Evolutionary conservation across 2,329 filamentous ascomycete genomes (phyloP), one percentile per base, ranked within the genome.

Genomic region (Venturia pyrina): DNA sequence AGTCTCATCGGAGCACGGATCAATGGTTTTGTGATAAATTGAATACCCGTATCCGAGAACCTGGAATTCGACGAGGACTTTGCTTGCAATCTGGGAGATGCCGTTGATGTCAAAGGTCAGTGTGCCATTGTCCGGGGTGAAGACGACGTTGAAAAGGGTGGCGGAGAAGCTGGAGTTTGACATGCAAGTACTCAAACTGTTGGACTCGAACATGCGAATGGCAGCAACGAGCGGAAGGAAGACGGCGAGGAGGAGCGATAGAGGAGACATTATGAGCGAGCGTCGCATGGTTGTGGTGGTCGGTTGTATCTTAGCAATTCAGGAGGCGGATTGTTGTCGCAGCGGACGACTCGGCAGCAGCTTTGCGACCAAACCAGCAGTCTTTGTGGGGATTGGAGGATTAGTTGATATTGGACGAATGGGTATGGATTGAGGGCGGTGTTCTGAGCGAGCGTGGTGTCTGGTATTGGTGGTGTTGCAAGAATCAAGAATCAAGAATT

Each of bases 151-250:
- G 85, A 97, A 96, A 67, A 95, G 83, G 71, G 89, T 92, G 71
- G 93, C 92, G 5, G 90, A 89, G 87, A 97, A 96, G 73, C 87
- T 88, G 37, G 90, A 93, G 77, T 93, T 88, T 67, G 86, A 81
- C 82, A 93, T 89, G 78, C 93, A 97, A 60, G 89, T 84, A 76
- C 90, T 92, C 70, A 97, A 84, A 34, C 93, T 96, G 74, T 85
- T 90, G 66, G 93, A 95, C 71, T 87, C 82, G 72, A 98, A 89
- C 73, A 91, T 81, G 69, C 82, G 83, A 73, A 86, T 82, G 68
- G 85, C 89, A 66, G 84, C 79, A 66, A 80, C 82, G 65, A 73
- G 64, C 67, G 73, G 70, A 65, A 74, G 70, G 64, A 77, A 72
- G 13, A 56, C 21, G 40, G 43, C 48, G 19, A 67, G 46, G 44